phyloP scores from a whole-genome alignment of 805 yeast genomes.

The Myxozyma neotropica region DNA sequence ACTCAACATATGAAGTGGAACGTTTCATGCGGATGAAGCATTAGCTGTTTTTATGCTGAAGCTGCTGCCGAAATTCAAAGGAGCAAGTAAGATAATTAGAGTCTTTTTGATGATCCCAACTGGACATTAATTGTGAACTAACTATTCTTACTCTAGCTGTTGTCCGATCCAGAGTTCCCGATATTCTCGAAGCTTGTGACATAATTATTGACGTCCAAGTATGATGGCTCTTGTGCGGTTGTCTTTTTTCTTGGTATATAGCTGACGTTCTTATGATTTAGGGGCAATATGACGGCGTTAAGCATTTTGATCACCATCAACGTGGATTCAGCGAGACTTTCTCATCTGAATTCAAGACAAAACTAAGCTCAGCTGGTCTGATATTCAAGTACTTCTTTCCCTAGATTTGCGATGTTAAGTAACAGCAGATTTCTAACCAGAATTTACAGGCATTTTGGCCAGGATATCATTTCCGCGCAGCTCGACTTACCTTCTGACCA shows the following conservation, averaged over 20 bases:
- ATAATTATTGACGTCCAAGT: constrained; percentile 88
- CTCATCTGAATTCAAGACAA: constrained; percentile 62
- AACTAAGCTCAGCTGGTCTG: constrained; percentile 90
- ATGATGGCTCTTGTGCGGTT: neutral
- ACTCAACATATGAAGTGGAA: constrained; percentile 72
- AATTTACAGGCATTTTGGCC: constrained; percentile 46
- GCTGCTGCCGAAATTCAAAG: constrained; percentile 65
- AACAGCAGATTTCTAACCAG: no score
- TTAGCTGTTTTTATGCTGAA: constrained; percentile 86
- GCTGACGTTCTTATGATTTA: constrained; percentile 1
- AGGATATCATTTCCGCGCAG: constrained; percentile 49
- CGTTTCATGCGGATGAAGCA: constrained; percentile 96
- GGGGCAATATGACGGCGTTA: constrained; percentile 82
- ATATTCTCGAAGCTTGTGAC: constrained; percentile 81
- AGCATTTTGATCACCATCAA: constrained; percentile 95
- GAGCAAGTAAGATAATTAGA: constrained; percentile 49
- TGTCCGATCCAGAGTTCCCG: constrained; percentile 81
- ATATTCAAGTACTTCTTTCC: constrained; percentile 59
- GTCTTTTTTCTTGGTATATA: neutral
- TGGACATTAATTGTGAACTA: neutral
- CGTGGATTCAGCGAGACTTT: constrained; percentile 83
- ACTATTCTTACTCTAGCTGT: constrained; percentile 44
- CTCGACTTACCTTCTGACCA: constrained; percentile 47
- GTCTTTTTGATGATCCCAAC: neutral
- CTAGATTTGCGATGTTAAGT: neutral